Evolutionary conservation across 2,329 filamentous ascomycete species (phyloP).

Genomic region (Purpureocillium lavendulum): DNA sequence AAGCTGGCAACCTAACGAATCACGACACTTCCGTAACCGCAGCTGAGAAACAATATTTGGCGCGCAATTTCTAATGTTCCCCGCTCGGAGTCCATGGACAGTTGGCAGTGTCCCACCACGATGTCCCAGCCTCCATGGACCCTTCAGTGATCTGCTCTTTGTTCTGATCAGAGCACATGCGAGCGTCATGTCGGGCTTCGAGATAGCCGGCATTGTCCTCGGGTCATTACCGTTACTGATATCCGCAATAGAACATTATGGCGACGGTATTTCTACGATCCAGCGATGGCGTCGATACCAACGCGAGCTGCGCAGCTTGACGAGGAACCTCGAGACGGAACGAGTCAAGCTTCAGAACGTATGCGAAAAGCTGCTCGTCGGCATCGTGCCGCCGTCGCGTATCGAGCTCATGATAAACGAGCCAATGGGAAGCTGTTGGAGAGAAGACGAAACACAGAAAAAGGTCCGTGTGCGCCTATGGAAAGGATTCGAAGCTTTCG

Average conservation of each 20-base stretch:
- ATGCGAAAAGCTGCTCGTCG: conserved; percentile 18
- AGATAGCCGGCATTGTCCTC: conserved; percentile 13
- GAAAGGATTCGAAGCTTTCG: conserved; percentile 13
- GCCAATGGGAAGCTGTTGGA: conserved; percentile 19
- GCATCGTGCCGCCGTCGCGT: conserved; percentile 11
- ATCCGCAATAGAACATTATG: conserved; percentile 9
- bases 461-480: conserved; percentile 16
- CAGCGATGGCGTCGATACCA: conserved; percentile 8
- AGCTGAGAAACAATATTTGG: too few relatives aligned
- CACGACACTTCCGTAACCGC: too few relatives aligned
- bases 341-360: conserved; percentile 17
- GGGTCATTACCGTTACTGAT: conserved; percentile 13
- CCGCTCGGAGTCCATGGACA: neutral
- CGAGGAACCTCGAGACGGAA: conserved; percentile 15
- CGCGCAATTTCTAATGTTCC: neutral
- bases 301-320: conserved; percentile 14
- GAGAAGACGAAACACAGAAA: conserved; percentile 4
- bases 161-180: too few relatives aligned
- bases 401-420: conserved; percentile 19
- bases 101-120: too few relatives aligned
- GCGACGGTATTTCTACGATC: conserved; percentile 12
- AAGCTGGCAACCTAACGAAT: too few relatives aligned
- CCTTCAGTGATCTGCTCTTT: too few relatives aligned
- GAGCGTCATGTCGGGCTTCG: conserved; percentile 14
- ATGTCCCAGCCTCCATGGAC: too few relatives aligned